phyloP scores from a whole-genome alignment of 352 stramenopile genomes.

The Phytophthora citrophthora region DNA sequence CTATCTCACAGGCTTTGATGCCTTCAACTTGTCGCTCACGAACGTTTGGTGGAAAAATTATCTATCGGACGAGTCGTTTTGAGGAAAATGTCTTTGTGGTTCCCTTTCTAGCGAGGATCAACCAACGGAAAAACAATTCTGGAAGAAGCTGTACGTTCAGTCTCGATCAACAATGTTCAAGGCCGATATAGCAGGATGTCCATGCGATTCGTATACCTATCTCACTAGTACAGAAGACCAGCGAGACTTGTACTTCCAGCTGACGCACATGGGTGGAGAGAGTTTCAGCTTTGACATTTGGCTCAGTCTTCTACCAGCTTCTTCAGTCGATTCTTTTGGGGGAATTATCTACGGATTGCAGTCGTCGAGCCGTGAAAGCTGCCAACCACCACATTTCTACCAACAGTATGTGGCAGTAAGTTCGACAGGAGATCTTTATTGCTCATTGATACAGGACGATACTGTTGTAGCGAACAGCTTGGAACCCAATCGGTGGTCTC shows the following conservation, averaged over 20 bases:
- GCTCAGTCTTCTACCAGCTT: slow-evolving; percentile 15
- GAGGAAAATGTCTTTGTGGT: slow-evolving; percentile 3
- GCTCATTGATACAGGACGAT: slow-evolving; percentile 28
- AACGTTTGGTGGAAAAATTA: slow-evolving; percentile 8
- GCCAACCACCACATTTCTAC: slow-evolving; percentile 20
- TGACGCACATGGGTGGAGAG: slow-evolving; percentile 8
- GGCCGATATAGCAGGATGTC: not conserved
- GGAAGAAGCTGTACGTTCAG: slow-evolving; percentile 13
- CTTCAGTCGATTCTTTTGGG: not conserved
- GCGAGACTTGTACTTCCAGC: not conserved
- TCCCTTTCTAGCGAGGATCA: not conserved
- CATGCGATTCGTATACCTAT: slow-evolving; percentile 5
- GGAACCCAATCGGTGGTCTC: slow-evolving; percentile 38
- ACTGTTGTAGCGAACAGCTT: slow-evolving; percentile 18
- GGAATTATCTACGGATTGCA: slow-evolving; percentile 24
- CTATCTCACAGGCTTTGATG: slow-evolving; percentile 35
- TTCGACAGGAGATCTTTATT: slow-evolving; percentile 29
- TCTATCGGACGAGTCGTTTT: slow-evolving; percentile 9
- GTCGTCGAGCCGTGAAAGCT: not conserved
- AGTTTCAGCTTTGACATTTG: slow-evolving; percentile 29
- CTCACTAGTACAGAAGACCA: not conserved
- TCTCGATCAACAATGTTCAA: slow-evolving; percentile 12
- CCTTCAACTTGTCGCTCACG: slow-evolving; percentile 25
- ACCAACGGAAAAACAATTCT: not conserved
- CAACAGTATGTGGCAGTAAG: slow-evolving; percentile 37